phyloP scores from a whole-genome alignment of 2,329 filamentous ascomycete genomes.

The Ceratocystis colombiana region DNA sequence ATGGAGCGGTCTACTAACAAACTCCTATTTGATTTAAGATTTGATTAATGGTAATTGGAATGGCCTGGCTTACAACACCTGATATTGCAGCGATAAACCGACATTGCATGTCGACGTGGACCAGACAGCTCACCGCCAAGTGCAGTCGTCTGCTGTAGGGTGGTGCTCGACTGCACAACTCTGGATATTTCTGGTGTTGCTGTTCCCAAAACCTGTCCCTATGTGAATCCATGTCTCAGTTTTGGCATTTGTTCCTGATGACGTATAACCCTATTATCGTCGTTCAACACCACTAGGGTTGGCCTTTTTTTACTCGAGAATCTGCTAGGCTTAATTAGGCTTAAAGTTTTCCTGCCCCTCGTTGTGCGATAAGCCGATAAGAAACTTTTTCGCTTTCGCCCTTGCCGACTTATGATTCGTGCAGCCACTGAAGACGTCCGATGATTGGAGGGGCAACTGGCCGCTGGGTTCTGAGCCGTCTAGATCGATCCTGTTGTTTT shows the following conservation, averaged over 20 bases:
- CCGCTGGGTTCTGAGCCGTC: background rate
- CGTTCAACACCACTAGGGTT: background rate
- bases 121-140: no score
- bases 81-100: no score
- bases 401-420: conserved; percentile 10
- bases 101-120: no score
- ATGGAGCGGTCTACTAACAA: background rate
- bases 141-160: no score
- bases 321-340: background rate
- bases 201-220: background rate
- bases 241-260: background rate
- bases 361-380: conserved; percentile 23
- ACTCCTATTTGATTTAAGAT: no score
- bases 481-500: conserved; percentile 3
- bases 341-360: conserved; percentile 20
- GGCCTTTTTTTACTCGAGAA: background rate
- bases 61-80: no score
- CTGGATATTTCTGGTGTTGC: background rate
- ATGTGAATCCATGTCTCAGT: background rate
- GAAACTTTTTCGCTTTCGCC: conserved; percentile 22
- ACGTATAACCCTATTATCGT: background rate
- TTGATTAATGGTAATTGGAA: no score
- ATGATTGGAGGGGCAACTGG: conserved; percentile 14
- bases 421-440: background rate
- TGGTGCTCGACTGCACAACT: no score